Conservation (phyloP, 805 yeast species). For the Kodamaea lidongshanica region DNA sequence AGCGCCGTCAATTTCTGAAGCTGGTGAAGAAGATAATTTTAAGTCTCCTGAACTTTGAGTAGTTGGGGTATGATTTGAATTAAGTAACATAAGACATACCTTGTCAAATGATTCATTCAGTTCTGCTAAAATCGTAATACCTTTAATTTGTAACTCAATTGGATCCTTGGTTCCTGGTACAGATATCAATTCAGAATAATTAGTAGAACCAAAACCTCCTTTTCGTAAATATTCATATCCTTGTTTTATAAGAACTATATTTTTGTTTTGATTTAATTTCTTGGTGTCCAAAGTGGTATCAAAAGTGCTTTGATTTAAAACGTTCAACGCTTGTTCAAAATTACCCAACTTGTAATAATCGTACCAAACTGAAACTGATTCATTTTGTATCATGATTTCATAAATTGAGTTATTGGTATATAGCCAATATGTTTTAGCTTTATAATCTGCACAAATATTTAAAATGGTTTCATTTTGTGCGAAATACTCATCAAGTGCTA, state of each 20-base stretch:
- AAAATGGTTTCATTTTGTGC: conserved; percentile 10
- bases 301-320: conserved; percentile 9
- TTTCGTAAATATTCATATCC: conserved; percentile 41
- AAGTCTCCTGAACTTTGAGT: too few species aligned
- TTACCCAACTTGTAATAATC: conserved; percentile 35
- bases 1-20: too few species aligned
- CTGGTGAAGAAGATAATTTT: too few species aligned
- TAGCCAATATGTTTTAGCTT: conserved; percentile 64
- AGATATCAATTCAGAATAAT: conserved; percentile 3
- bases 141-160: conserved; percentile 33
- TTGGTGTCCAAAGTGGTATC: too few species aligned
- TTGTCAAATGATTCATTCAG: conserved; percentile 66
- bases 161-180: conserved; percentile 8
- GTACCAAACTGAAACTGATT: conserved; percentile 69
- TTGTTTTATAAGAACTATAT: conserved; percentile 46
- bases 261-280: too few species aligned
- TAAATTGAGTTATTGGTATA: conserved; percentile 54
- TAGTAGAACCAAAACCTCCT: conserved; percentile 27
- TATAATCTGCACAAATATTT: conserved; percentile 28
- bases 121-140: conserved; percentile 44
- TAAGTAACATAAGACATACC: conserved; percentile 48
- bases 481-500: conserved; percentile 1
- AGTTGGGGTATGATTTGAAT: too few species aligned
- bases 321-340: conserved; percentile 26
- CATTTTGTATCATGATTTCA: conserved; percentile 68